These are phyloP conservation scores for Wickerhamiella alocasiicola DNA, from an alignment of 805 yeast species.

Conservation along the genomic window DNA sequence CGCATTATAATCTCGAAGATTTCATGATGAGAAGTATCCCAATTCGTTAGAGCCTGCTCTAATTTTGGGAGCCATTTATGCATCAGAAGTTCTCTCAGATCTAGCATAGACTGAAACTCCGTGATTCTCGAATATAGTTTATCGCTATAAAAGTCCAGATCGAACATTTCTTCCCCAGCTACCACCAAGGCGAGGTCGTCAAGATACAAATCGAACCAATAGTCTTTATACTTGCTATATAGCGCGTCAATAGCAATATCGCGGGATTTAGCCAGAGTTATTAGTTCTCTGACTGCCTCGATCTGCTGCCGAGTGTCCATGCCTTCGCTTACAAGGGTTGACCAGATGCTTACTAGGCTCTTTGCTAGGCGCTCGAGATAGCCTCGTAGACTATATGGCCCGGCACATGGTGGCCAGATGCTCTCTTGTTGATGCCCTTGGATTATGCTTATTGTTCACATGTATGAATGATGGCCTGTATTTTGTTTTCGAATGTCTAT, in stretches of 20 bases:
- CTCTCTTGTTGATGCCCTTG: constrained; percentile 6
- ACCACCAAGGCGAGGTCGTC: constrained; percentile 8
- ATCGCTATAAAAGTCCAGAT: background rate
- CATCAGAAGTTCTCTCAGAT: background rate
- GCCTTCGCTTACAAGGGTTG: too few relatives aligned
- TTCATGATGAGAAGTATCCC: background rate
- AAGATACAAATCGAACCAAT: constrained; percentile 4
- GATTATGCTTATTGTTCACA: background rate
- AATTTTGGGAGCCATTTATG: constrained; percentile 6
- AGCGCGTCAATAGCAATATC: background rate
- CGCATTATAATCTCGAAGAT: background rate
- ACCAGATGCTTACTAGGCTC: too few relatives aligned
- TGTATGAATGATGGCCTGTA: background rate
- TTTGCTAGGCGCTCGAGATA: too few relatives aligned
- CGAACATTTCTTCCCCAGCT: background rate
- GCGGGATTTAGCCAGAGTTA: too few relatives aligned
- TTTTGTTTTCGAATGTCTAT: background rate
- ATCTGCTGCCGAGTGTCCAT: background rate
- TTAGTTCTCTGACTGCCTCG: too few relatives aligned
- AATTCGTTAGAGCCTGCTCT: background rate
- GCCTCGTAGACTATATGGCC: background rate
- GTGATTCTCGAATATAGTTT: background rate
- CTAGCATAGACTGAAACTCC: background rate
- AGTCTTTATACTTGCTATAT: constrained; percentile 1
- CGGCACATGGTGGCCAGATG: constrained; percentile 8